Base-by-base conservation (phyloP, 1,284 basidiomycete genomes). In the Cryptococcus sp. region DNA sequence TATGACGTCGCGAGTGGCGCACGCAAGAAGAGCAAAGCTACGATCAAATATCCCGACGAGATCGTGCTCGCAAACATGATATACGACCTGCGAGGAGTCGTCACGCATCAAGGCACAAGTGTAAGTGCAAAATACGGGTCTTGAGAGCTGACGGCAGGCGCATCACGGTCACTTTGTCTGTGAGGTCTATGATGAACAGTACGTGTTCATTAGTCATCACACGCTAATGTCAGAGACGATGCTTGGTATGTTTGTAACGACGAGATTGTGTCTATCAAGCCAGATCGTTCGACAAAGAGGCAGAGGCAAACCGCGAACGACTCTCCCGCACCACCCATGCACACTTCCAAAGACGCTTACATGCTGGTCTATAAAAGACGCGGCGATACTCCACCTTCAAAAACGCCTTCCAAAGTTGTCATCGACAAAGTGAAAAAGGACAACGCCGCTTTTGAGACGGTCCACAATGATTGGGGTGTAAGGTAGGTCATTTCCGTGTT, bases 211-310 rank as follows among this genome's bases (percentile, higher is more conserved):
- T 22, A 2, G 5, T 6, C 15, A 15, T 46, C 22, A n/a, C 46
- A 13, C 57, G 55, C 59, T 25, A 64, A 59, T 49, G 50, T 47
- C 63, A 92, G 89, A 46, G 81, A 82, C 46, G 76, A 83, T 40
- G 81, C 85, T n/a, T 96, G 93, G 93, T 93, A 87, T 72, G 85
- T 87, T 61, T 95, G 91, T 75, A 91, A 93, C 65, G 93, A 96
- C 69, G 92, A 94, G 69, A 52, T 62, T 29, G 60, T 75, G 13
- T 10, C 29, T 45, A 46, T 54, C 41, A 69, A 50, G 57, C 55
- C 46, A 57, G 55, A 49, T 34, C 66, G 57, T 5, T 55, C 46
- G 34, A 56, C 57, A 15, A 57, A 54, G 56, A 70, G 66, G 58
- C 69, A 62, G 48, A 34, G 8, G 29, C n/a, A n/a, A n/a, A 39